Conservation (phyloP, 1,139 yeast species). For the Magnusiomyces ingens region DNA sequence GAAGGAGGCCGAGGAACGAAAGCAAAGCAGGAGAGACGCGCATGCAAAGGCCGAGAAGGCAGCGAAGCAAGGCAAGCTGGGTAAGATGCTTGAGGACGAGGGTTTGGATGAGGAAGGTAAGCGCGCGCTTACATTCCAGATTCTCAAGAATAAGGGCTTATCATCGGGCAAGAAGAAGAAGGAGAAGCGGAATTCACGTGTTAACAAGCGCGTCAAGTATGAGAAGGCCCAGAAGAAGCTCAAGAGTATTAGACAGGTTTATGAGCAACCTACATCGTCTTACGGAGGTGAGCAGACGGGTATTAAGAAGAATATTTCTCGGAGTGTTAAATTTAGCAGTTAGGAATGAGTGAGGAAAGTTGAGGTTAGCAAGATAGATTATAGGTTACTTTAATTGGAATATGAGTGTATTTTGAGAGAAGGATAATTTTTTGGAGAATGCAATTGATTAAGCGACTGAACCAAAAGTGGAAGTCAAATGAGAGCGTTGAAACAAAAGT, state of each 20-base stretch:
- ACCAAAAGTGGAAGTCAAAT: too few relatives aligned
- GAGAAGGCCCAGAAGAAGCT: slow-evolving; percentile 93
- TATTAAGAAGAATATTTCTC: slow-evolving; percentile 86
- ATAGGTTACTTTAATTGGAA: too few relatives aligned
- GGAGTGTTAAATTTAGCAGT: slow-evolving; percentile 62
- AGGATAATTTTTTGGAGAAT: too few relatives aligned
- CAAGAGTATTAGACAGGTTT: slow-evolving; percentile 82
- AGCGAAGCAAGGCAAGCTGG: slow-evolving; percentile 76
- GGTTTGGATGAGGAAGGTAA: slow-evolving; percentile 67
- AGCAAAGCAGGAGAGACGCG: slow-evolving; percentile 51
- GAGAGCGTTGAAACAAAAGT: too few relatives aligned
- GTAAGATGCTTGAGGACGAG: slow-evolving; percentile 52
- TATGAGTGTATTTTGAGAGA: too few relatives aligned
- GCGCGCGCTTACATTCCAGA: slow-evolving; percentile 91
- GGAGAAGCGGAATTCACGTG: slow-evolving; percentile 92
- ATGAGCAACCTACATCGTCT: slow-evolving; percentile 70
- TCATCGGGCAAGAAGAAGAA: slow-evolving; percentile 79
- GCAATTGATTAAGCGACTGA: too few relatives aligned
- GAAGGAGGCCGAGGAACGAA: slow-evolving; percentile 42
- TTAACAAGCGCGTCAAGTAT: slow-evolving; percentile 96
- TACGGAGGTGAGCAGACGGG: slow-evolving; percentile 96
- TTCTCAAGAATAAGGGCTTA: slow-evolving; percentile 89
- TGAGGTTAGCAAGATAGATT: neutral
- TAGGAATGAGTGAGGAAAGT: neutral
- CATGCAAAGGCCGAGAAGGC: slow-evolving; percentile 72